Base-by-base conservation (phyloP, 2,329 filamentous ascomycete species). In the Ophiocordyceps australis region DNA sequence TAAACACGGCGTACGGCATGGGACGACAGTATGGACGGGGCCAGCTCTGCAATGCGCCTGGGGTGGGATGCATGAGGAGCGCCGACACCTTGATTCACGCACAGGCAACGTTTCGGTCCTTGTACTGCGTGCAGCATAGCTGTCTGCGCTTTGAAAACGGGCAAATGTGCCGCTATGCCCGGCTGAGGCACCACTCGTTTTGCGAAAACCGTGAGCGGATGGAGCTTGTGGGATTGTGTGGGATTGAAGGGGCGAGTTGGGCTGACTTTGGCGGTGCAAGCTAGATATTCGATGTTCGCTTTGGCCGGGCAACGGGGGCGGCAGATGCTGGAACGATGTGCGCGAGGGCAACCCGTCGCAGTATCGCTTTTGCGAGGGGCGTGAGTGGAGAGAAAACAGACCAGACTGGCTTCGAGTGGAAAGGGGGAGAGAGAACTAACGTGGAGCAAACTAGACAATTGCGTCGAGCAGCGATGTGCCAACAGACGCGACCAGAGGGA, bases 61-160 rank as follows among this genome's bases (percentile, higher is more conserved):
- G n/a, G 2, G 17, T 7, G 7, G 17, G 17, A 10, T 32, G 30
- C 22, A n/a, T 10, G 8, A 16, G 14, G 4, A 8, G 19, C 3
- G 15, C 14, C 3, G 23, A 23, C 16, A 16, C 18, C 2, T 15
- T 31, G 20, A 13, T 13, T n/a, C n/a, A n/a, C n/a, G n/a, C n/a
- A n/a, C n/a, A n/a, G n/a, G n/a, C n/a, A n/a, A n/a, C n/a, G n/a
- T n/a, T n/a, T n/a, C n/a, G n/a, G n/a, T 28, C 25, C 4, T 8
- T 27, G 19, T 26, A 31, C 22, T 33, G 31, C 20, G 4, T 19
- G 12, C 4, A 19, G 3, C 31, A 33, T 12, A 17, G 25, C 10
- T 33, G 31, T 11, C 27, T 28, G 11, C 21, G 14, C 14, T 16
- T 29, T 12, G 25, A 29, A 14, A 13, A 22, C 11, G 18, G n/a